Base-by-base conservation (phyloP, 768 basidiomycete species). In the Stropharia rugosoannulata region DNA sequence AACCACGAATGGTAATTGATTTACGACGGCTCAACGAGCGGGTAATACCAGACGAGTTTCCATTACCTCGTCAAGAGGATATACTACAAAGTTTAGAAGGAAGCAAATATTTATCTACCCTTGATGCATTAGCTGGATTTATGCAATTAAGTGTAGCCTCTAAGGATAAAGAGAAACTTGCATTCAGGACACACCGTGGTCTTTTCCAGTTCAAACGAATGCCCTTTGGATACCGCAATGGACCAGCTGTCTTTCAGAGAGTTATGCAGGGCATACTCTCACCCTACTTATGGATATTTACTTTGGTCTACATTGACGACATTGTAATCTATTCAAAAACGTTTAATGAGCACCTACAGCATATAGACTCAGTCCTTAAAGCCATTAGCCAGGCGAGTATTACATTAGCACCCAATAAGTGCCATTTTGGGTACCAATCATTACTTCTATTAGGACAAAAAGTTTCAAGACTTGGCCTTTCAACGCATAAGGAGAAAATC, bases 1-100 rank as follows among this genome's bases (percentile, higher is more conserved):
- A 77, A 52, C 70, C 74, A 0, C 59, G 71, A 0, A 59, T 78
- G 38, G 70, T 70, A 0, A 65, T 79, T 8, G 75, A 79, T 44
- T 70, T 37, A 11, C 37, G 57, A 11, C 38, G 43, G 13, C 37
- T 58, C 2, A 52, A 52, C 6, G 39, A 39, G 7, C 6, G 9
- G 9, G 39, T 37, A 12, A 46, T 66, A 11, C 46, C 49, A 37
- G 59, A 66, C 44, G 63, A 69, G 35, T 66, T 66, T 49, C 68
- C 58, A 0, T 15, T 66, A 27, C 67, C 63, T 0, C 0, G 52
- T 16, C 63, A 70, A 50, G 58, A 50, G 0, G 59, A 65, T 27
- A 65, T 66, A 73, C 1, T 54, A 6, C 68, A 70, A 54, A 60
- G 66, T 0, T 54, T 75, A 6, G 57, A 60, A 1, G 73, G 71